These are phyloP conservation scores for Aspergillus sp. DNA, from an alignment of 2,329 filamentous ascomycete genomes.

Conservation along the genomic window DNA sequence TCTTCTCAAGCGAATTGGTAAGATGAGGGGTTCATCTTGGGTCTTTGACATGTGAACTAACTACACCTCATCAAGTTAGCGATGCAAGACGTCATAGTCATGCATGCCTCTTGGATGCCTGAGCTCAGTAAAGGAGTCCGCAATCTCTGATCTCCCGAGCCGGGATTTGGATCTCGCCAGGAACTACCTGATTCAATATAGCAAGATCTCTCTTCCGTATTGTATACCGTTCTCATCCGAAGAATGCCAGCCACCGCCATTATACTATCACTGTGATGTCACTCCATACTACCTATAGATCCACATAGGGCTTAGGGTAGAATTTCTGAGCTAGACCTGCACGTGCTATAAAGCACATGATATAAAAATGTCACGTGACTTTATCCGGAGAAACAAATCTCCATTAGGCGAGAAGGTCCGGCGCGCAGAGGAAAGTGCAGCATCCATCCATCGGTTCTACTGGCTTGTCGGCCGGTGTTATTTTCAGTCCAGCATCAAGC, in stretches of 20 bases:
- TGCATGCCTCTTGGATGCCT: not conserved
- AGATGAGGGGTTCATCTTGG: not conserved
- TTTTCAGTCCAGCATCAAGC: constrained; percentile 1
- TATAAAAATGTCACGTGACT: not conserved
- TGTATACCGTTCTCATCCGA: constrained; percentile 7
- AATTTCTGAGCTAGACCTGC: not conserved
- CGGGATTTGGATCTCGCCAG: not conserved
- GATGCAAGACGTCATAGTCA: not conserved
- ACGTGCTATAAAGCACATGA: constrained; percentile 10
- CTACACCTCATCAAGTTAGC: not conserved
- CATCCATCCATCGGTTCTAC: constrained; percentile 9
- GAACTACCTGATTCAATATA: not conserved
- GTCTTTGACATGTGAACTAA: not conserved
- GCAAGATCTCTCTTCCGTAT: not conserved
- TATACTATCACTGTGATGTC: not conserved
- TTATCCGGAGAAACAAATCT: constrained; percentile 3
- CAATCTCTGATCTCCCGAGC: not conserved
- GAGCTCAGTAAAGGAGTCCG: no score
- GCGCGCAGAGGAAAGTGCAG: constrained; percentile 14
- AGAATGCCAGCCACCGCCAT: not conserved
- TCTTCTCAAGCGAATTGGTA: not conserved
- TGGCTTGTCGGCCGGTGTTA: constrained; percentile 2
- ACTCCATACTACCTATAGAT: constrained; percentile 5
- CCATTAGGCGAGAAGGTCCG: constrained; percentile 1
- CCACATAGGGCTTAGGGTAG: constrained; percentile 6